Conservation (phyloP, 148 eudicot species). For the Vaccinium vitisidaea region DNA sequence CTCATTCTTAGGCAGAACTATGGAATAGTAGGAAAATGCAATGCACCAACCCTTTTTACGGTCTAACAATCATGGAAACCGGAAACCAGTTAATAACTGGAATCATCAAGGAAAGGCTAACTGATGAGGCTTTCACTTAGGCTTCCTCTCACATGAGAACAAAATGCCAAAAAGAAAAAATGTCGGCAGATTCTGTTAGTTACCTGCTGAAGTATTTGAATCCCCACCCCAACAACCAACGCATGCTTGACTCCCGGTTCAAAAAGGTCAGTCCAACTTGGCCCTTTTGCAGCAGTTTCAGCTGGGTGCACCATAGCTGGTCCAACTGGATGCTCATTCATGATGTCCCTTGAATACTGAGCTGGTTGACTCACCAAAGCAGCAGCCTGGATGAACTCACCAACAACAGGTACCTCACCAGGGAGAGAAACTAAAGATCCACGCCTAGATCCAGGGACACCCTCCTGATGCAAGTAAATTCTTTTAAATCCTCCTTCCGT, state of each 20-base stretch:
- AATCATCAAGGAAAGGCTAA: not conserved
- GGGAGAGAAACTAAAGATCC: constrained; percentile 62
- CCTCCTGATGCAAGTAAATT: constrained; percentile 77
- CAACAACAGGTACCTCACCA: constrained; percentile 44
- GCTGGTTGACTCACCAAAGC: constrained; percentile 81
- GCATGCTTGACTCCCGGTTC: constrained; percentile 82
- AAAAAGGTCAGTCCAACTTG: constrained; percentile 62
- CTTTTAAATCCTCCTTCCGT: constrained; percentile 53
- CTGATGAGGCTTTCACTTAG: not conserved
- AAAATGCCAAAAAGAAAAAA: not conserved
- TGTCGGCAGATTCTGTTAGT: not conserved
- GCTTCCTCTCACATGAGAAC: not conserved
- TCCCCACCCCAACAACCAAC: constrained; percentile 63
- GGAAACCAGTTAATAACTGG: not conserved
- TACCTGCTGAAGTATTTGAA: constrained; percentile 85
- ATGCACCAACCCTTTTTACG: not conserved
- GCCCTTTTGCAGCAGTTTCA: constrained; percentile 43
- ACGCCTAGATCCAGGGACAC: constrained; percentile 50
- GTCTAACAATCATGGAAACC: not conserved
- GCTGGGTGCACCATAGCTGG: constrained; percentile 42
- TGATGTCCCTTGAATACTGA: constrained; percentile 42
- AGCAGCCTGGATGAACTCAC: constrained; percentile 68
- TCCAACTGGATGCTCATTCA: constrained; percentile 42
- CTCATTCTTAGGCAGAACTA: not conserved
- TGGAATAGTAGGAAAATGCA: not conserved